Percentiles rank a stretch among this genome's conserved stretches.
These are phyloP conservation scores for Daldinia loculata DNA, from an alignment of 495 filamentous ascomycete genomes.

Conservation along the genomic window DNA sequence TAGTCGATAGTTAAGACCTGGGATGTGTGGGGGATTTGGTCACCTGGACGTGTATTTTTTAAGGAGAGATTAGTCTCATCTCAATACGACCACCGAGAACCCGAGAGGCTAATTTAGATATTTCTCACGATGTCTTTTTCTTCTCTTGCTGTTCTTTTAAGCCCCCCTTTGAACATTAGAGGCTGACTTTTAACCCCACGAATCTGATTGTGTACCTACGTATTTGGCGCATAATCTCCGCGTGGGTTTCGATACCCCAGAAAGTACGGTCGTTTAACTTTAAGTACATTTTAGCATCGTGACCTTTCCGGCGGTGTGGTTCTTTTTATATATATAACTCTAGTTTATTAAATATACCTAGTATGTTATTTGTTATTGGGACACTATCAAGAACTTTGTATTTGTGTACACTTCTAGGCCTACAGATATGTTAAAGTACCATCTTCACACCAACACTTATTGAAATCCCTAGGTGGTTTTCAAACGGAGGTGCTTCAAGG, in stretches of 20 bases:
- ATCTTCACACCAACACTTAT: background rate
- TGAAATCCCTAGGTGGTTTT: background rate
- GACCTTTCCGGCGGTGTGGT: background rate
- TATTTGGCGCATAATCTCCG: conserved; percentile 42
- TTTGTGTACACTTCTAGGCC: background rate
- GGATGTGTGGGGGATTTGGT: conserved; percentile 40
- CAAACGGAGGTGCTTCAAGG: background rate
- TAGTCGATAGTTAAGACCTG: conserved; percentile 20
- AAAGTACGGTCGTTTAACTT: conserved; percentile 14
- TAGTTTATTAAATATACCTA: background rate
- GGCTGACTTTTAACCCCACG: conserved; percentile 24
- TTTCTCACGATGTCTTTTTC: conserved; percentile 22
- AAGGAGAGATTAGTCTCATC: conserved; percentile 32
- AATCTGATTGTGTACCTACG: conserved; percentile 20
- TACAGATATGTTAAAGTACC: background rate
- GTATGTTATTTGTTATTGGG: background rate
- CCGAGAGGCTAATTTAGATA: conserved; percentile 18
- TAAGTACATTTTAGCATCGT: background rate
- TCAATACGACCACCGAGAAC: conserved; percentile 34
- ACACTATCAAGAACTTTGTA: background rate
- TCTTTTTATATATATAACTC: background rate
- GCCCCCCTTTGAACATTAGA: background rate
- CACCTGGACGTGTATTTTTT: conserved; percentile 29
- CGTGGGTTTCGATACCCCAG: conserved; percentile 25
- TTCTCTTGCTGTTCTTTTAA: background rate